Base-by-base conservation (phyloP, 176 grass and related monocot species). In the Triticum dicoccoides region DNA sequence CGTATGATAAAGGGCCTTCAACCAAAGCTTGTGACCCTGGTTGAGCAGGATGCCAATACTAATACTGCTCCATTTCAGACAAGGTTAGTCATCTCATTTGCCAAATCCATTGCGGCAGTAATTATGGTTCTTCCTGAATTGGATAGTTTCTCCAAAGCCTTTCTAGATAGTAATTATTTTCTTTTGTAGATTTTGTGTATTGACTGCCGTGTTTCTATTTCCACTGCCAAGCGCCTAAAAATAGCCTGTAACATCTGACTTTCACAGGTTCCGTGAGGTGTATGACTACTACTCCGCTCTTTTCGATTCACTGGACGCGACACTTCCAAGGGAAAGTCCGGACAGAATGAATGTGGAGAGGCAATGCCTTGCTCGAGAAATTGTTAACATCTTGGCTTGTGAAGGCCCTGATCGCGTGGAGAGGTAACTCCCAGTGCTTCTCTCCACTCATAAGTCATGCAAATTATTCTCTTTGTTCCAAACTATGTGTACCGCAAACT, bases 321-420 rank as follows among this genome's bases (percentile, higher is more conserved):
- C 97, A 73, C 85, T 99, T 86, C 97, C 94, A 32, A 94, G 97
- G 88, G 92, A 93, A 67, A 99, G 90, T 81, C 52, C 92, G 0
- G 97, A 99, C 65, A 92, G 97, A 81, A 96, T 96, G 97, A 99
- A 99, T 70, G 97, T 99, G 47, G 94, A 99, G 87, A 86, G 87
- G 74, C 97, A 96, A 35, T 99, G 97, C 79, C 92, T 99, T 86
- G 97, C 97, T 52, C 82, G 97, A 73, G 94, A 99, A 88, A 99
- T 99, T 49, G 97, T 99, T 30, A 99, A 96, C 79, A 99, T 96
- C 25, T 86, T 96, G 38, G 94, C 94, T 58, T 99, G 97, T 71
- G 97, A 99, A 94, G 97, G 97, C 30, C 77, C 91, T 58, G 97
- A 99, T 86, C 94, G 97, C n/a, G 93, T 99, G 67, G 97, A 99